Evolutionary conservation across 2,329 filamentous ascomycete genomes (phyloP), one percentile per base, ranked within the genome.

Genomic region (Penicillium sp.): DNA sequence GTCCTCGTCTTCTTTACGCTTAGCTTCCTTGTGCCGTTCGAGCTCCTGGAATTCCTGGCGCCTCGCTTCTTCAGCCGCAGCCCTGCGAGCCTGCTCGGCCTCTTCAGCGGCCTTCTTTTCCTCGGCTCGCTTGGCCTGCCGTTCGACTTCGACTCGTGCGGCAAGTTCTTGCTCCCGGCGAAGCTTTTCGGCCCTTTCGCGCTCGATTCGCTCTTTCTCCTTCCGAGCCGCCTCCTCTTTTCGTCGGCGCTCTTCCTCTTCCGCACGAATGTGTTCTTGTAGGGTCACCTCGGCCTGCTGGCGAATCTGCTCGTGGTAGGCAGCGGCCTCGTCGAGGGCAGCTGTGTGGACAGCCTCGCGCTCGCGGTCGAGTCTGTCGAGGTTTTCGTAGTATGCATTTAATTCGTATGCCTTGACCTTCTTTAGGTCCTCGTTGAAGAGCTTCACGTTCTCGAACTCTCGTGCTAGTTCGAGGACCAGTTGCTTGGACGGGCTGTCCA

Each of bases 221-320:
- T 59, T 62, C 17, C 68, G 68, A 15, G 69, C 68, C 33, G 68
- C 67, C 51, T 75, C 73, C 50, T 70, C 65, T 42, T 67, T 67
- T 4, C 64, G 66, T 12, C 58, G 64, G n/a, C 63, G 61, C 46
- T 75, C 70, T 49, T 72, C 65, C 61, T 73, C 67, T 54, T 74
- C 66, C 49, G 69, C 63, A 58, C 67, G 60, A 64, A 72, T 66
- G 51, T 82, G 70, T n/a, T 75, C 72, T 33, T 80, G 71, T n/a
- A 82, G 61, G 15, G 78, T 80, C 17, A 78, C 74, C 62, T 83
- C 78, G 3, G 83, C 83, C 43, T 79, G 76, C 46, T 77, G 72
- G 39, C 78, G 79, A 9, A 93, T 81, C 23, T 82, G 79, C 30
- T 88, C 82, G 67, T 91, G 89, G 63, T 87, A 82, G 12, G 78